Evolutionary conservation across 225 moss, liverwort and hornwort genomes (phyloP), one percentile per base, ranked within the genome.

Genomic region (Climacium dendroides): DNA sequence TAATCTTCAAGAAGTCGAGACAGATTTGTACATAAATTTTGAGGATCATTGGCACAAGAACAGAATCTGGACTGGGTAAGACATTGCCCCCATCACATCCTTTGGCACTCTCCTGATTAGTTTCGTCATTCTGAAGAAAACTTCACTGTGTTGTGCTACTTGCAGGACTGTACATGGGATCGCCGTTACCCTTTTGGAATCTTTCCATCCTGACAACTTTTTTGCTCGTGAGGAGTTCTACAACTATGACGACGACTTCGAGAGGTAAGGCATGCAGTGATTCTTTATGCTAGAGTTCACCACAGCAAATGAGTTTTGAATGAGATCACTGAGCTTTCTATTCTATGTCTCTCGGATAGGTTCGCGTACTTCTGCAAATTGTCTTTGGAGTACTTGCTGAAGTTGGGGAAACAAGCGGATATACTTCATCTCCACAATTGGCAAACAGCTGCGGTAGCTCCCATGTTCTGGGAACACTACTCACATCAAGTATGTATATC

Each of bases 361-460:
- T 96, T 96, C 73, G 87, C 95, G n/a, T 96, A 96, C 82, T 96
- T 96, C 86, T 96, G 91, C 86, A 93, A 94, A 87, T 86, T 93
- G 48, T 91, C 96, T 10, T 84, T 96, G 90, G 96, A 96, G 88
- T 93, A 95, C 77, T 86, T 96, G 78, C 84, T 93, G 84, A 96
- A 95, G 90, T 85, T 92, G 85, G 95, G 95, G 75, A 95, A 96
- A 87, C 96, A 94, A 88, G 93, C 95, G 47, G 92, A 95, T 86
- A 90, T 96, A 73, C 82, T 96, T 84, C 96, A 96, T 87, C 92
- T 95, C 37, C 96, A 96, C 91, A 94, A 96, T 89, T 96, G 95
- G 96, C 96, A 96, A 81, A 95, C 96, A 82, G 94, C 96, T 89
- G 90, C 90, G 17, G 90, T 91, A 60, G 95, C 96, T 84, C 96